Percentiles rank a stretch among this genome's conserved stretches.
These are phyloP conservation scores for Glarea lozoyensis DNA, from an alignment of 495 filamentous ascomycete species.

Conservation along the genomic window DNA sequence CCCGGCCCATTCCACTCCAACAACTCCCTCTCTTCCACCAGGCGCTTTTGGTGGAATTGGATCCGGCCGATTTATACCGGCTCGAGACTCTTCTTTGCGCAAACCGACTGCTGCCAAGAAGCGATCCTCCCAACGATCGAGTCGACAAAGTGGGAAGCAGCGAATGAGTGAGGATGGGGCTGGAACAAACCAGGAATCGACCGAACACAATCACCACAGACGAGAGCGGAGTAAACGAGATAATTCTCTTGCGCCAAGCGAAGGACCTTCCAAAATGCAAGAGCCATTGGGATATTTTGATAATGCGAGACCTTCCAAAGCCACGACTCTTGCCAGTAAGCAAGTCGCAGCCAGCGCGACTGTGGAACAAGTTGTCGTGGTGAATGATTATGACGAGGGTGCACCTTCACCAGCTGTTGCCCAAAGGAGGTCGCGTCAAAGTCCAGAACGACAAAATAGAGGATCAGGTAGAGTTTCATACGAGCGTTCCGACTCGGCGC, in stretches of 20 bases:
- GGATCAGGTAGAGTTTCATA: slow-evolving; percentile 32
- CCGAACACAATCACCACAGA: slow-evolving; percentile 10
- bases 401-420: slow-evolving; percentile 62
- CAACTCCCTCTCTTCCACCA: slow-evolving; percentile 20
- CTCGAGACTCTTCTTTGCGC: slow-evolving; percentile 58
- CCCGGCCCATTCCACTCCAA: slow-evolving; percentile 2
- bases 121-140: slow-evolving; percentile 15
- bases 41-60: slow-evolving; percentile 31
- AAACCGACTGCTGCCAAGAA: slow-evolving; percentile 32
- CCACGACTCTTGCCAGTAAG: slow-evolving; percentile 9
- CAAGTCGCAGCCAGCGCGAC: slow-evolving; percentile 11
- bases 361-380: slow-evolving; percentile 2
- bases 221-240: slow-evolving; percentile 11
- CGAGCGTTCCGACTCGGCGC: slow-evolving; percentile 23
- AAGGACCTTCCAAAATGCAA: slow-evolving; percentile 26
- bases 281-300: slow-evolving; percentile 22
- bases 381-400: slow-evolving; percentile 43
- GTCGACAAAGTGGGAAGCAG: slow-evolving; percentile 16
- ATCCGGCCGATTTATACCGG: slow-evolving; percentile 49
- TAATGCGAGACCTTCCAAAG: slow-evolving; percentile 19
- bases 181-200: slow-evolving; percentile 16
- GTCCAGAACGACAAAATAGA: slow-evolving; percentile 28
- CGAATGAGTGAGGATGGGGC: slow-evolving; percentile 24
- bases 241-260: slow-evolving; percentile 22
- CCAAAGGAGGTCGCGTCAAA: slow-evolving; percentile 42